Percentiles rank a stretch among this genome's conserved stretches.
Evolutionary conservation across 495 filamentous ascomycete species (phyloP).

Genomic region (Neurospora discreta): DNA sequence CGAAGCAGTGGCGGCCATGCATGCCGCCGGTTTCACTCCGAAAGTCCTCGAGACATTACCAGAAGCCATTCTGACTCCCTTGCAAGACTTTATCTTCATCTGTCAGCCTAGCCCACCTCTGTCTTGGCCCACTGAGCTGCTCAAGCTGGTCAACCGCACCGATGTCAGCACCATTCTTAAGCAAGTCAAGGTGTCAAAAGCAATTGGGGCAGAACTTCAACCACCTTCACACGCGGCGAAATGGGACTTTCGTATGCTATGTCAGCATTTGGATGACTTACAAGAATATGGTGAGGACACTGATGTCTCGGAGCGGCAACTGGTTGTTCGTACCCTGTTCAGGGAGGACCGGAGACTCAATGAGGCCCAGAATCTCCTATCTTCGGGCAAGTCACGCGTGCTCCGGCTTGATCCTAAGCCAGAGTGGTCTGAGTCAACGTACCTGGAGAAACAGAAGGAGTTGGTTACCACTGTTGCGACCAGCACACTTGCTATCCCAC

Average conservation of each 20-base stretch:
- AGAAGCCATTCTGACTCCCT: conserved; percentile 62
- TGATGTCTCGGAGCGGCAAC: conserved; percentile 64
- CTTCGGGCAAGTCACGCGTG: conserved; percentile 64
- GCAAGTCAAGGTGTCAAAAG: conserved; percentile 28
- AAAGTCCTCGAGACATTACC: conserved; percentile 68
- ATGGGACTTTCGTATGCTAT: conserved; percentile 62
- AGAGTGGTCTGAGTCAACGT: conserved; percentile 70
- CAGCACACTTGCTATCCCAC: conserved; percentile 75
- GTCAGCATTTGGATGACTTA: conserved; percentile 30
- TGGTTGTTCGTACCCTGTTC: conserved; percentile 75
- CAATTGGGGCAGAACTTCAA: conserved; percentile 31
- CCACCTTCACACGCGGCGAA: conserved; percentile 51
- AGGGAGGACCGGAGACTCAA: conserved; percentile 78
- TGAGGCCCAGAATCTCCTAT: conserved; percentile 69
- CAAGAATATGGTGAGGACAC: conserved; percentile 31
- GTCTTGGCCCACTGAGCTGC: conserved; percentile 56
- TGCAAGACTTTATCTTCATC: conserved; percentile 72
- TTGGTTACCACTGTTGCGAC: conserved; percentile 73
- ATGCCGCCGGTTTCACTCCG: conserved; percentile 44
- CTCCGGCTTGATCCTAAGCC: conserved; percentile 64
- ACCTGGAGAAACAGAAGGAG: conserved; percentile 90
- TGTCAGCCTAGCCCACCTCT: conserved; percentile 74
- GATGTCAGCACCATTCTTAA: conserved; percentile 64
- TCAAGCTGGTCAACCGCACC: conserved; percentile 69
- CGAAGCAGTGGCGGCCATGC: conserved; percentile 50